Evolutionary conservation across 495 filamentous ascomycete species (phyloP).

Genomic region (Cryomyces antarcticus): DNA sequence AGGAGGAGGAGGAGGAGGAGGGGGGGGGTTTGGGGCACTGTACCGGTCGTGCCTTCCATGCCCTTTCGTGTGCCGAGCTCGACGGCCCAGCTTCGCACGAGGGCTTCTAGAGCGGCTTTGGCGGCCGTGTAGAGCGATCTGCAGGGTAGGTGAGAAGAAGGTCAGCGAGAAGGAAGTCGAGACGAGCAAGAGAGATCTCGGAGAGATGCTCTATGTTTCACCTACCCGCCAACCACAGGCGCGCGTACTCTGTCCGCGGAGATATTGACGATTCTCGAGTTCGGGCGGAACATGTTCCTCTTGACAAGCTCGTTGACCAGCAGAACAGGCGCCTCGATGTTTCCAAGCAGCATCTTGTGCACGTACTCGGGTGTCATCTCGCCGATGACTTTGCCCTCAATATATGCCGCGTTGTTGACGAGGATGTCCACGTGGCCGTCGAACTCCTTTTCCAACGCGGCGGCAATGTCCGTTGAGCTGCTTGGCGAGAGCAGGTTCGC

Average conservation of each 20-base stretch:
- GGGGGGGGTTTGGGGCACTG: too few relatives aligned
- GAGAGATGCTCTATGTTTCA: background rate
- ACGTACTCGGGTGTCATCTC: conserved; percentile 5
- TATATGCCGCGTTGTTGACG: conserved; percentile 5
- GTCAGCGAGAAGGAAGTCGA: background rate
- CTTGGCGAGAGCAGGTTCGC: conserved; percentile 9
- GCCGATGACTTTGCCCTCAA: conserved; percentile 2
- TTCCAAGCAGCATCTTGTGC: conserved; percentile 2
- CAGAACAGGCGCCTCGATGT: conserved; percentile 7
- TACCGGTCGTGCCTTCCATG: background rate
- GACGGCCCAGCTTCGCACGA: conserved; percentile 23
- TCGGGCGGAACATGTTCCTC: conserved; percentile 2
- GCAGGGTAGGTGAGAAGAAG: background rate
- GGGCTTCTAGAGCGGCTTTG: conserved; percentile 27
- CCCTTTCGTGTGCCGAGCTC: conserved; percentile 22
- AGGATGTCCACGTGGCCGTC: conserved; percentile 8
- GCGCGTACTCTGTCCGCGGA: background rate
- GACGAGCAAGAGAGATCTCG: background rate
- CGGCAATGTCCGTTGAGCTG: background rate
- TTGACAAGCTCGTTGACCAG: conserved; percentile 8
- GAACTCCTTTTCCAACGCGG: conserved; percentile 2
- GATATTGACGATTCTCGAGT: conserved; percentile 6
- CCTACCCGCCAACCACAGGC: too few relatives aligned
- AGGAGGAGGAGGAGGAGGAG: too few relatives aligned
- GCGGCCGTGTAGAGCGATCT: conserved; percentile 18